Percentiles rank a stretch among this genome's conserved stretches.
Conservation (phyloP, 1,284 basidiomycete species). For the Marasmius sp. region DNA sequence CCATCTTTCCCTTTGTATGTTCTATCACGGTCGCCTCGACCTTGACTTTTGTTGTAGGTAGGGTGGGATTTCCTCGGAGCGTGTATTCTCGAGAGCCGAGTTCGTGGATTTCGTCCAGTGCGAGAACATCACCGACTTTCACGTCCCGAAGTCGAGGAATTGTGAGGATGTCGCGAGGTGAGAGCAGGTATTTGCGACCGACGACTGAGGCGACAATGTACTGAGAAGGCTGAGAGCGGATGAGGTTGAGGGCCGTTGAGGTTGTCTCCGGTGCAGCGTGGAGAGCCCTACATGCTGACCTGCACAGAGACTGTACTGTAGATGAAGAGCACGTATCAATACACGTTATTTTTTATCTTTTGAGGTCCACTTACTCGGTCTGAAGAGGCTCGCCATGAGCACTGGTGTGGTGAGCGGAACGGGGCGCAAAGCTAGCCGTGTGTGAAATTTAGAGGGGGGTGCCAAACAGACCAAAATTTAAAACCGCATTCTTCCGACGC, state of each 20-base stretch:
- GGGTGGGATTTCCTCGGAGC: conserved; percentile 70
- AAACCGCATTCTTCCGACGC: conserved; percentile 15
- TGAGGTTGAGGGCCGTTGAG: conserved; percentile 59
- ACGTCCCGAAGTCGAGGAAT: conserved; percentile 85
- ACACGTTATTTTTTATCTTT: neutral
- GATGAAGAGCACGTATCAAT: neutral
- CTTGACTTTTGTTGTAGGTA: conserved; percentile 61
- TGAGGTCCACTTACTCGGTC: conserved; percentile 7
- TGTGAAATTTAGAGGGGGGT: neutral
- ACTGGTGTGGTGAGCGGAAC: neutral
- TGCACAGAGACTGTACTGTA: conserved; percentile 11
- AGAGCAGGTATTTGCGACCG: conserved; percentile 85
- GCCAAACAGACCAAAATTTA: neutral
- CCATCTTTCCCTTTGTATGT: conserved; percentile 93
- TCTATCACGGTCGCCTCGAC: conserved; percentile 91
- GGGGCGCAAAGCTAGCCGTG: neutral
- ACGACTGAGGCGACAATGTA: conserved; percentile 92
- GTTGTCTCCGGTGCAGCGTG: conserved; percentile 39
- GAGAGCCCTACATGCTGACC: conserved; percentile 19
- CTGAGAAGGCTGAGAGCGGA: conserved; percentile 80
- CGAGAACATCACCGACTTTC: conserved; percentile 81
- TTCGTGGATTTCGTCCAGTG: conserved; percentile 88
- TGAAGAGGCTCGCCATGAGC: conserved; percentile 11
- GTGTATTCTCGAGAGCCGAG: conserved; percentile 95
- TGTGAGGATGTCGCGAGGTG: conserved; percentile 89